A percentile compares a stretch with the other conserved stretches of the same genome.
These are phyloP conservation scores for Lentinula edodes DNA, from an alignment of 768 basidiomycete species.

Conservation along the genomic window DNA sequence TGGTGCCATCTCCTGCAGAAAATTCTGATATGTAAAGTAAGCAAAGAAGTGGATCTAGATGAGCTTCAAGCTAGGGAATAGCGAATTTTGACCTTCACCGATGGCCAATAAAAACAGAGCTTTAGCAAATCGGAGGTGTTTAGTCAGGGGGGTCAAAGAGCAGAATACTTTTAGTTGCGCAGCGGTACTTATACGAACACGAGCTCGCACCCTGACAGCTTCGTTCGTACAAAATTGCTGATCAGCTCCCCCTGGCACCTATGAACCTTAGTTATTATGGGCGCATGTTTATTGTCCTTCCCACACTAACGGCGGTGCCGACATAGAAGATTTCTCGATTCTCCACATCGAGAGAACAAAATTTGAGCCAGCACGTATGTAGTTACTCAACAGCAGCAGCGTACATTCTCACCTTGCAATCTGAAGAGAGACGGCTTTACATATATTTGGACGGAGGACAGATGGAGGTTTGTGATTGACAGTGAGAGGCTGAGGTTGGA, in stretches of 20 bases:
- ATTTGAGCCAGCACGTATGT: no score
- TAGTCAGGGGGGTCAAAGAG: constrained; percentile 25
- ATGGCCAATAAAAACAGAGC: neutral
- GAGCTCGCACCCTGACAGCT: constrained; percentile 41
- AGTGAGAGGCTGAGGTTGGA: neutral
- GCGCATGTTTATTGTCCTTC: constrained; percentile 9
- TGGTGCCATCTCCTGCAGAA: constrained; percentile 33
- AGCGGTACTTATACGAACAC: constrained; percentile 56
- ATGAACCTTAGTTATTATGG: neutral
- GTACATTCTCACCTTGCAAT: no score
- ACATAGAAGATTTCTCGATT: neutral
- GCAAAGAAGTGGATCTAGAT: neutral
- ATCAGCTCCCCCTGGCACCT: constrained; percentile 11
- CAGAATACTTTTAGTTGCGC: constrained; percentile 15
- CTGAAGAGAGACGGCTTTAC: no score
- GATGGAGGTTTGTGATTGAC: no score
- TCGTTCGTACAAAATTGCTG: constrained; percentile 28
- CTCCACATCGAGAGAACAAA: no score
- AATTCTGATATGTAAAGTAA: neutral
- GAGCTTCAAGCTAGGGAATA: neutral
- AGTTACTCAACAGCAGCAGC: no score
- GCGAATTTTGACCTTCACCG: neutral
- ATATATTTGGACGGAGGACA: no score
- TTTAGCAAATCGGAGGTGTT: neutral
- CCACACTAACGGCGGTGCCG: constrained; percentile 1